Percentiles rank a stretch among this genome's conserved stretches.
These are phyloP conservation scores for Aschersonia sp. DNA, from an alignment of 2,329 filamentous ascomycete genomes.

Conservation along the genomic window DNA sequence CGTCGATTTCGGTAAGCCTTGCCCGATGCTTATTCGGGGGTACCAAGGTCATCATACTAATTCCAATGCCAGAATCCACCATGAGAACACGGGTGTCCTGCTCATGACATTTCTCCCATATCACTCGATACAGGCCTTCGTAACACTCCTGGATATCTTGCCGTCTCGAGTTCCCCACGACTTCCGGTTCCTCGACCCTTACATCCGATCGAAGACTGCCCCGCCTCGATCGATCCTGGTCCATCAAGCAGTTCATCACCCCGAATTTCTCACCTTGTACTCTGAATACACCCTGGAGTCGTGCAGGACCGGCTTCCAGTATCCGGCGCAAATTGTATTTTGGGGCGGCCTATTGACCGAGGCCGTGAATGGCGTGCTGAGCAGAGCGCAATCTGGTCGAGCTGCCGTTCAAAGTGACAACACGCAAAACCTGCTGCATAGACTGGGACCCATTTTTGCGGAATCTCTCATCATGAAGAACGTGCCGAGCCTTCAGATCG, in stretches of 20 bases:
- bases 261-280: slow-evolving; percentile 58
- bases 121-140: slow-evolving; percentile 73
- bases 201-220: slow-evolving; percentile 60
- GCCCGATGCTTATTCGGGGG: not conserved
- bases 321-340: slow-evolving; percentile 68
- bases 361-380: slow-evolving; percentile 68
- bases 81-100: slow-evolving; percentile 68
- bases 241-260: slow-evolving; percentile 67
- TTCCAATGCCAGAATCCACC: slow-evolving; percentile 53
- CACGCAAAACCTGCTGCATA: slow-evolving; percentile 61
- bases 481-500: slow-evolving; percentile 66
- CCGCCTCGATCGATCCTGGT: slow-evolving; percentile 73
- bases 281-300: slow-evolving; percentile 68
- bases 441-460: slow-evolving; percentile 55
- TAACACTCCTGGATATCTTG: slow-evolving; percentile 74
- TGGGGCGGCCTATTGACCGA: slow-evolving; percentile 86
- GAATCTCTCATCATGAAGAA: slow-evolving; percentile 63
- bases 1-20: slow-evolving; percentile 64
- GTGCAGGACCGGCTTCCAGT: slow-evolving; percentile 56
- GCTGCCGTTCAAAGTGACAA: slow-evolving; percentile 64
- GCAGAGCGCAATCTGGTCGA: slow-evolving; percentile 61
- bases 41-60: slow-evolving; percentile 2
- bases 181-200: slow-evolving; percentile 76
- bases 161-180: slow-evolving; percentile 59
- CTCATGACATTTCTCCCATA: slow-evolving; percentile 86